A percentile compares a stretch with the other conserved stretches of the same genome.
Conservation (phyloP, 73 alveolate genomes). For the Stentor coeruleus region DNA sequence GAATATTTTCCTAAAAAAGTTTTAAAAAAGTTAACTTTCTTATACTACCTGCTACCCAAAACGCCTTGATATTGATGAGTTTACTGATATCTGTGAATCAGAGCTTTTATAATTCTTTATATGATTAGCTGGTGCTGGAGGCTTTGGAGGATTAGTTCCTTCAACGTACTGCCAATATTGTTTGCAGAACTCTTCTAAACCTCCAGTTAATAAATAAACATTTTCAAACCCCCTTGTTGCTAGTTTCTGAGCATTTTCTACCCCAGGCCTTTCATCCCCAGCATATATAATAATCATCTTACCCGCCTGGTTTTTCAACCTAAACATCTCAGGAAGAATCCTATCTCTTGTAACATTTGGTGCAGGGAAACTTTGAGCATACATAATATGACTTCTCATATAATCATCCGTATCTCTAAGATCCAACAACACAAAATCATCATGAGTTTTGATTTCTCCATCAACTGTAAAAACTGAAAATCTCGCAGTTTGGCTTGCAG, state of each 20-base stretch:
- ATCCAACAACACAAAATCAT: conserved; percentile 72
- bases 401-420: conserved; percentile 83
- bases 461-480: conserved; percentile 59
- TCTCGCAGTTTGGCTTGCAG: conserved; percentile 51
- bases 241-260: conserved; percentile 54
- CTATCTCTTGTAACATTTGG: conserved; percentile 81
- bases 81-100: not conserved
- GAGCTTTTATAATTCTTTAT: not conserved
- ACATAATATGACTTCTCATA: conserved; percentile 58
- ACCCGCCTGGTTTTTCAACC: conserved; percentile 79
- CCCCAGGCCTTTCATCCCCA: conserved; percentile 80
- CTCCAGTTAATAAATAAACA: conserved; percentile 74
- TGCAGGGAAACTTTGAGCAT: conserved; percentile 71
- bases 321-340: conserved; percentile 59
- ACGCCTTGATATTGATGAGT: not conserved
- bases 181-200: conserved; percentile 58
- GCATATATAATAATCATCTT: conserved; percentile 75
- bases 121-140: not conserved
- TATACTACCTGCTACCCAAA: too few relatives aligned
- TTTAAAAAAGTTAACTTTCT: too few relatives aligned
- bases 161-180: conserved; percentile 57
- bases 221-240: conserved; percentile 86
- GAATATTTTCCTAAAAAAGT: too few relatives aligned
- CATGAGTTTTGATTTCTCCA: conserved; percentile 68
- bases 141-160: conserved; percentile 33